Percentiles rank a stretch among this genome's conserved stretches.
Evolutionary conservation across 2,329 filamentous ascomycete species (phyloP).

Genomic region (Sporothrix globosa): DNA sequence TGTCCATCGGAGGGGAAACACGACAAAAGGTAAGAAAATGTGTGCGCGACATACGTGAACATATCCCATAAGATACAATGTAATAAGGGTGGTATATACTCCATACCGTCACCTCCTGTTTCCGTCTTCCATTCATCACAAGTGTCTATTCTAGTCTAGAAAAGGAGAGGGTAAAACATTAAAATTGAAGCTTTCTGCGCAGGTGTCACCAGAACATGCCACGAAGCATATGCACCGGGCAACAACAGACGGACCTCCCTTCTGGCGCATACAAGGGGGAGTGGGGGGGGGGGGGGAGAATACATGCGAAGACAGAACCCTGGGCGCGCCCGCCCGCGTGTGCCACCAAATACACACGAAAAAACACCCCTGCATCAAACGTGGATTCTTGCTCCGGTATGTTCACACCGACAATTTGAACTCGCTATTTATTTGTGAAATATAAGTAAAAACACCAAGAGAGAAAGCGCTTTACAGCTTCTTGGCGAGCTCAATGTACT

Average conservation of each 20-base stretch:
- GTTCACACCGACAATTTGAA: constrained; percentile 12
- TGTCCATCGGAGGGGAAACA: background rate
- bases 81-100: constrained; percentile 8
- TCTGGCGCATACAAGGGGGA: background rate
- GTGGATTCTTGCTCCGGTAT: background rate
- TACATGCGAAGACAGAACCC: background rate
- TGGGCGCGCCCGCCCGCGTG: background rate
- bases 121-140: constrained; percentile 3
- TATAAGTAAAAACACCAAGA: background rate
- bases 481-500: constrained; percentile 91
- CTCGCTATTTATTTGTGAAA: background rate
- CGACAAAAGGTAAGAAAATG: background rate
- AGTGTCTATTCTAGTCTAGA: constrained; percentile 13
- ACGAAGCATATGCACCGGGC: background rate
- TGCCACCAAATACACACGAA: constrained; percentile 2
- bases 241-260: constrained; percentile 16
- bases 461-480: constrained; percentile 72
- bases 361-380: constrained; percentile 16
- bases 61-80: constrained; percentile 9
- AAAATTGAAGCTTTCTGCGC: background rate
- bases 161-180: background rate
- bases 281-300: background rate
- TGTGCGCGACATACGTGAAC: background rate
- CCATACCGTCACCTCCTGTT: background rate
- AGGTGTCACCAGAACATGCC: background rate